A percentile compares a stretch with the other conserved stretches of the same genome.
These are phyloP conservation scores for Yarrowia sp. DNA, from an alignment of 805 yeast species.

Conservation along the genomic window DNA sequence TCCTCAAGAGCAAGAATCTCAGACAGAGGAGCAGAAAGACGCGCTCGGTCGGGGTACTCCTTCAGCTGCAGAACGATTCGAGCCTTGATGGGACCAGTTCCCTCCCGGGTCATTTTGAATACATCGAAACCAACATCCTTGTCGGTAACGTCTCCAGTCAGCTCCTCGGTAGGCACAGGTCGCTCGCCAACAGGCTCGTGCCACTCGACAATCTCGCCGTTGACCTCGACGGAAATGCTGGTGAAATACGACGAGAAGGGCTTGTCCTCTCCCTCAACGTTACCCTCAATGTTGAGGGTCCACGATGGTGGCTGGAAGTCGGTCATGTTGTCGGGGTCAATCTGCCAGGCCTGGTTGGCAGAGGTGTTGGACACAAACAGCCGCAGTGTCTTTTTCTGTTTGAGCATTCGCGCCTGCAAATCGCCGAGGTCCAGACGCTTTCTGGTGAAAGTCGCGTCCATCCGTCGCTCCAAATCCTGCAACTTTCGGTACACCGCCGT, in stretches of 20 bases:
- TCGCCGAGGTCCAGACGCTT: slow-evolving; percentile 86
- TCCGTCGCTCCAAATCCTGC: slow-evolving; percentile 73
- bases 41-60: slow-evolving; percentile 65
- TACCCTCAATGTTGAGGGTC: slow-evolving; percentile 27
- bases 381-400: slow-evolving; percentile 60
- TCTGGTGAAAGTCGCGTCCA: slow-evolving; percentile 78
- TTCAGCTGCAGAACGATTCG: slow-evolving; percentile 79
- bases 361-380: slow-evolving; percentile 78
- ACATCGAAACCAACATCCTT: slow-evolving; percentile 72
- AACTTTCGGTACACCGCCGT: slow-evolving; percentile 69
- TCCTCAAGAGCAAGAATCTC: slow-evolving; percentile 71
- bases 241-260: slow-evolving; percentile 65
- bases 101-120: slow-evolving; percentile 78
- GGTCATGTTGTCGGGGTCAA: slow-evolving; percentile 31
- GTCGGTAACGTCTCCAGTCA: slow-evolving; percentile 17
- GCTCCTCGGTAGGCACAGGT: slow-evolving; percentile 30
- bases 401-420: slow-evolving; percentile 49
- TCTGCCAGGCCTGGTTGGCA: slow-evolving; percentile 89
- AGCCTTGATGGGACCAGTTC: slow-evolving; percentile 61
- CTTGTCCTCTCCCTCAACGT: slow-evolving; percentile 39
- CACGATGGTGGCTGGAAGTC: slow-evolving; percentile 31
- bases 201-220: slow-evolving; percentile 75
- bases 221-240: slow-evolving; percentile 73
- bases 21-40: slow-evolving; percentile 63
- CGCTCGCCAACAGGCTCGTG: slow-evolving; percentile 58